Conservation (phyloP, 2,329 filamentous ascomycete genomes). For the Aspergillus sp. region DNA sequence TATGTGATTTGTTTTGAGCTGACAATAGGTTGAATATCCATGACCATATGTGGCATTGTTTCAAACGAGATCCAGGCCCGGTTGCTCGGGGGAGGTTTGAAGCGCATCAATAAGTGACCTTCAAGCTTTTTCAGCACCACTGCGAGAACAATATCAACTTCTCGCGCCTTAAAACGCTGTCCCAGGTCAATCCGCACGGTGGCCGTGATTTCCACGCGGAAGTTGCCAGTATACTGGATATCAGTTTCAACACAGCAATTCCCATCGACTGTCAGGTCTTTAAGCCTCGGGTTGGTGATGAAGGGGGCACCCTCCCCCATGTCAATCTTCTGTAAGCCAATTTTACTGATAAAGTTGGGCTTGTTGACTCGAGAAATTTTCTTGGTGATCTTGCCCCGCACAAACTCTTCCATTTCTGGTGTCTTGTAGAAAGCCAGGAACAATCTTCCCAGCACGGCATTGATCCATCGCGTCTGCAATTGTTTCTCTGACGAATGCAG, state of each 20-base stretch:
- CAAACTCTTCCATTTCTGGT: constrained; percentile 69
- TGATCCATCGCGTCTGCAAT: constrained; percentile 85
- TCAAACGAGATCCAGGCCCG: constrained; percentile 95
- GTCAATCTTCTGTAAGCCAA: constrained; percentile 77
- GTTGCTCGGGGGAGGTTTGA: constrained; percentile 95
- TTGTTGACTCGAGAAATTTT: constrained; percentile 94
- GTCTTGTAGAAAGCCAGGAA: constrained; percentile 89
- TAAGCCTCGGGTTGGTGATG: constrained; percentile 81
- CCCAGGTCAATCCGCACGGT: constrained; percentile 89
- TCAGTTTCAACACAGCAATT: constrained; percentile 85
- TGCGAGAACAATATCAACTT: constrained; percentile 84
- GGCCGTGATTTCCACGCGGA: constrained; percentile 85
- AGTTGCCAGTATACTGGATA: constrained; percentile 82
- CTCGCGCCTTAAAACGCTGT: constrained; percentile 78
- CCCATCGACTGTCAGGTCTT: constrained; percentile 85
- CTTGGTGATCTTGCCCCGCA: constrained; percentile 84
- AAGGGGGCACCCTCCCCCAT: constrained; percentile 83
- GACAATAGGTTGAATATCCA: constrained; percentile 92
- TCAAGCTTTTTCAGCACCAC: constrained; percentile 80
- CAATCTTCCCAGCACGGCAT: constrained; percentile 80
- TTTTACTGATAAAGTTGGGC: constrained; percentile 80
- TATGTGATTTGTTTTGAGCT: constrained; percentile 95
- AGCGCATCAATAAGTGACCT: constrained; percentile 76
- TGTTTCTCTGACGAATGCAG: constrained; percentile 91
- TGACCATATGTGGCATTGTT: constrained; percentile 86